Evolutionary conservation across 2,329 filamentous ascomycete species (phyloP).

Genomic region (Orbilia javanica): DNA sequence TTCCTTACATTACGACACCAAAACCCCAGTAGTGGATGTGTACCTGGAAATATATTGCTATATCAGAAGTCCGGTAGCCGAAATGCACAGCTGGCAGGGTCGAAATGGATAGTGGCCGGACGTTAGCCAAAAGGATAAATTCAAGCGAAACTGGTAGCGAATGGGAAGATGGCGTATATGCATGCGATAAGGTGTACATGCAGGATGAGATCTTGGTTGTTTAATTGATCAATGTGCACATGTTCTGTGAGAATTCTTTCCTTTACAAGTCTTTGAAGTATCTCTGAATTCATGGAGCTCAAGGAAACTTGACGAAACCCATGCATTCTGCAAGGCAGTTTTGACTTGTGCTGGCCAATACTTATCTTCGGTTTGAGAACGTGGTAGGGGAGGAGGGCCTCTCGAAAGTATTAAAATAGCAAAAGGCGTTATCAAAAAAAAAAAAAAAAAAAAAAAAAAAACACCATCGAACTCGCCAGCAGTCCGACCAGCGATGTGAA

Average conservation of each 20-base stretch:
- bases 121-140: constrained; percentile 1
- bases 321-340: neutral
- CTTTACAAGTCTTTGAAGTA: neutral
- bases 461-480: neutral
- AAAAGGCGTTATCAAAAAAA: neutral
- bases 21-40: neutral
- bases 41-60: constrained; percentile 12
- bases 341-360: neutral
- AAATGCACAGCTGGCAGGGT: neutral
- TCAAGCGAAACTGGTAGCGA: constrained; percentile 7
- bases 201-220: neutral
- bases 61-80: neutral
- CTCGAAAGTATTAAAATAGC: neutral
- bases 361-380: neutral
- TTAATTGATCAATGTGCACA: neutral
- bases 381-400: neutral
- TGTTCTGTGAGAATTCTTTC: neutral
- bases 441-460: neutral
- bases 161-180: constrained; percentile 16
- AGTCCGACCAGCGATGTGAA: neutral
- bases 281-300: neutral
- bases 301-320: neutral
- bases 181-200: constrained; percentile 8
- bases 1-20: neutral
- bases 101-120: neutral